Evolutionary conservation across 352 stramenopile species (phyloP).

Genomic region (Pilasporangium apinafurcum): DNA sequence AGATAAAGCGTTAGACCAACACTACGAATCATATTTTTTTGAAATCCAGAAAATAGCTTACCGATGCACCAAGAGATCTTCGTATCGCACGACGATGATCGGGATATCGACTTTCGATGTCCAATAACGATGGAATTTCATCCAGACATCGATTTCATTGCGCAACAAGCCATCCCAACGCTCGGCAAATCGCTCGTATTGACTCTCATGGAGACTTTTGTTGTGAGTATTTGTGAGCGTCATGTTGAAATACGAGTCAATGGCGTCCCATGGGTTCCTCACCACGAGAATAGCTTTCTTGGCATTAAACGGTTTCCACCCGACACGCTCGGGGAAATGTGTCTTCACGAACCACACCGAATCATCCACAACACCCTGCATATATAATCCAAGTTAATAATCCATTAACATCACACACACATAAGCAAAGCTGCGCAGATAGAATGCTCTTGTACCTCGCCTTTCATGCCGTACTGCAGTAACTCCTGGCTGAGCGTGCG

Average conservation of each 20-base stretch:
- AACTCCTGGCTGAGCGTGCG: conserved; percentile 88
- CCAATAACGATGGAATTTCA: conserved; percentile 91
- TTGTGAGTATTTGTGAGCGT: conserved; percentile 92
- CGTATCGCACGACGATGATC: conserved; percentile 90
- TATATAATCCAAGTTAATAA: conserved; percentile 31
- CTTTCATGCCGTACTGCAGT: conserved; percentile 87
- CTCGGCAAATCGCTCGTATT: conserved; percentile 84
- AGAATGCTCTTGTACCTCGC: conserved; percentile 24
- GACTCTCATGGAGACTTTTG: conserved; percentile 81
- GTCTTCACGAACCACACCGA: conserved; percentile 97
- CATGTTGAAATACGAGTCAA: conserved; percentile 99
- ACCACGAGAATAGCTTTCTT: conserved; percentile 85
- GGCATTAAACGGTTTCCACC: conserved; percentile 74
- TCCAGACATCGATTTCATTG: conserved; percentile 90
- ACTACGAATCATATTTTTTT: no score
- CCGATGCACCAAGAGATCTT: conserved; percentile 83
- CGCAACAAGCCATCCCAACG: conserved; percentile 87
- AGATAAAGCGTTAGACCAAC: no score
- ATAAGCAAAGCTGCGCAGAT: not conserved
- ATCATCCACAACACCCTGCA: conserved; percentile 92
- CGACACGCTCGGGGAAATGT: conserved; percentile 96
- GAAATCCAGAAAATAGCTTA: conserved; percentile 13
- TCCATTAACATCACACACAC: not conserved
- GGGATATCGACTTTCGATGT: conserved; percentile 84
- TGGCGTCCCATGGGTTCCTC: conserved; percentile 97